A percentile compares a stretch with the other conserved stretches of the same genome.
Evolutionary conservation across 208 protist species (phyloP).

Genomic region (Crithidia acanthocephali): DNA sequence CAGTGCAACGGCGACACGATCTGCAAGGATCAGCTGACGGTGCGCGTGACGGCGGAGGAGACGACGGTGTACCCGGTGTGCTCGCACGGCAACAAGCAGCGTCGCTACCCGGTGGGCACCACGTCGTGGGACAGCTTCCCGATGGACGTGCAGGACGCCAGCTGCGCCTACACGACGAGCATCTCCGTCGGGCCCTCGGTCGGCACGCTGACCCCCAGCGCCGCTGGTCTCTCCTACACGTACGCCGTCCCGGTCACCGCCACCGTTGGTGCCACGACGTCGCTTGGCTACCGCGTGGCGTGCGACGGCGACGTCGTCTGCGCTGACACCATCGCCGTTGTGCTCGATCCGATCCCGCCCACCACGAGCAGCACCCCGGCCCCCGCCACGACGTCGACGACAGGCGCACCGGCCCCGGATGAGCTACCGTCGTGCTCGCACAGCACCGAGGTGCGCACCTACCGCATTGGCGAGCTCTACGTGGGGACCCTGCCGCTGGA

Average conservation of each 20-base stretch:
- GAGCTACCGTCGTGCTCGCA: conserved; percentile 35
- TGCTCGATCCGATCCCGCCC: conserved; percentile 8
- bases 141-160: conserved; percentile 33
- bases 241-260: conserved; percentile 25
- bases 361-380: conserved; percentile 15
- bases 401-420: conserved; percentile 4
- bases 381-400: not conserved
- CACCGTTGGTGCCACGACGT: conserved; percentile 20
- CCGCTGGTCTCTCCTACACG: conserved; percentile 23
- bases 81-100: conserved; percentile 27
- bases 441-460: conserved; percentile 28
- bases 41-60: conserved; percentile 9
- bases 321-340: conserved; percentile 34
- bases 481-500: conserved; percentile 34
- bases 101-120: conserved; percentile 26
- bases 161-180: conserved; percentile 37
- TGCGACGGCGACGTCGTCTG: conserved; percentile 47
- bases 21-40: conserved; percentile 33
- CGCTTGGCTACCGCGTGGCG: conserved; percentile 36
- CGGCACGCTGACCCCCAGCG: conserved; percentile 28
- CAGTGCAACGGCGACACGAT: conserved; percentile 32
- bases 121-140: conserved; percentile 30
- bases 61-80: conserved; percentile 12
- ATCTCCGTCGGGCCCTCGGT: conserved; percentile 22
- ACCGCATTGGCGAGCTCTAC: conserved; percentile 32